Conservation (phyloP, 1,284 basidiomycete species). For the Vanrija sp. region DNA sequence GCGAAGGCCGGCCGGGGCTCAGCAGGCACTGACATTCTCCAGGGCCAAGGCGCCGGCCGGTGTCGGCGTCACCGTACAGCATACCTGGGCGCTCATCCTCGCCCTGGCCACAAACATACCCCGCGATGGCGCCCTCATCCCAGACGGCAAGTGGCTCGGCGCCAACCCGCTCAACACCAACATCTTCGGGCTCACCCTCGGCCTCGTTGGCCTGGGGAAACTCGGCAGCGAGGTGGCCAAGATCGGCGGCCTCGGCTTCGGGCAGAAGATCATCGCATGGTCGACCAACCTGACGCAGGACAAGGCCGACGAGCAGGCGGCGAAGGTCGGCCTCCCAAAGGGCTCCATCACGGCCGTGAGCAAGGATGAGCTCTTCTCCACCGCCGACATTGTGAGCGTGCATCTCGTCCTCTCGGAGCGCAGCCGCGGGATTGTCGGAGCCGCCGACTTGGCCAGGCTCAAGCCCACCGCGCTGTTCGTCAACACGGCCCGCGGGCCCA, state of each 20-base stretch:
- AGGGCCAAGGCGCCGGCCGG: constrained; percentile 6
- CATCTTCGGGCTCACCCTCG: constrained; percentile 54
- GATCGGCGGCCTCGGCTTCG: constrained; percentile 58
- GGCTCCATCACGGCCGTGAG: constrained; percentile 36
- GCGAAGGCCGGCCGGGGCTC: background rate
- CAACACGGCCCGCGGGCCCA: constrained; percentile 25
- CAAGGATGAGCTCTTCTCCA: constrained; percentile 56
- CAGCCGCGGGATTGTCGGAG: background rate
- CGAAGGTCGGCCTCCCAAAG: constrained; percentile 43
- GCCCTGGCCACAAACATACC: constrained; percentile 55
- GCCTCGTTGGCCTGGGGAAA: constrained; percentile 59
- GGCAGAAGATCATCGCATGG: constrained; percentile 61
- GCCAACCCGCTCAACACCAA: constrained; percentile 17
- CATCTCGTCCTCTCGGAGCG: constrained; percentile 3
- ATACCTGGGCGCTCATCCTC: constrained; percentile 62
- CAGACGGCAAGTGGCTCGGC: constrained; percentile 22
- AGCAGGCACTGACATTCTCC: background rate
- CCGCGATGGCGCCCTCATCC: constrained; percentile 51
- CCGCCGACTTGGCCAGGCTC: constrained; percentile 16
- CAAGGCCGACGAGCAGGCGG: constrained; percentile 56
- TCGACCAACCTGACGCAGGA: constrained; percentile 60
- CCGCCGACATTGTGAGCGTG: constrained; percentile 49
- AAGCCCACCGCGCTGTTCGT: constrained; percentile 20
- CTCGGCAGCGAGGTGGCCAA: constrained; percentile 52
- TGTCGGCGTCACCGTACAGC: constrained; percentile 19